Base-by-base conservation (phyloP, 2,329 filamentous ascomycete species). In the Venturia aucupariae region DNA sequence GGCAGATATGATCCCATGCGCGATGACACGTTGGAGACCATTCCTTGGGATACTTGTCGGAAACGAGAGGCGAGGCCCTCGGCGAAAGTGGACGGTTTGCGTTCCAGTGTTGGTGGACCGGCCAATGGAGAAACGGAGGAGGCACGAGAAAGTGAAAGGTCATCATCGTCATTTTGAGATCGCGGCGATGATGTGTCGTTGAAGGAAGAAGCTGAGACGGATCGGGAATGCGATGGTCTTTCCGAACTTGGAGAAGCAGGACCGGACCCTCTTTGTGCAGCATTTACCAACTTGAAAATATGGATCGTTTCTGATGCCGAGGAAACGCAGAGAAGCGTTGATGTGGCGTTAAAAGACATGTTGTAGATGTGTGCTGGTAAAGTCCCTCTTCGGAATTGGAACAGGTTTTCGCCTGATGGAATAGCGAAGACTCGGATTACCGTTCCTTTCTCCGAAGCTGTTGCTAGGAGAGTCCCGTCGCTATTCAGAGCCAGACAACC, bases 311-410 rank as follows among this genome's bases (percentile, higher is more conserved):
- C 94, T 0, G 92, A 96, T 1, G 92, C 92, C 3, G 93, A 97
- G 5, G 94, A 97, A 48, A 99, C 92, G 72, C 92, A 97, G 42
- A 99, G 84, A 13, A 99, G 81, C 1, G 92, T 96, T 2, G 92
- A 96, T 66, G 90, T 92, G 61, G 92, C 87, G 75, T 99, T 99
- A 78, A 99, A 99, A 1, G 92, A 96, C 92, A 99, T 97, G 84
- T 92, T 96, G 78, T 92, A 97, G 70, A 99, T 99, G 48, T 90
- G 89, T 1, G 92, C 92, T 0, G 94, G 94, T 76, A 97, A 97
- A 2, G 93, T 97, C 54, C 94, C 94, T 68, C 94, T 86, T 66
- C 94, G 86, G 77, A 99, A 99, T 74, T 99, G 93, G 75, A 92
- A 97, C 22, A 99, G 82, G 75, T 97, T 99, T 71, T 93, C 88